Evolutionary conservation across 257 asterid genomes (phyloP).

Genomic region (Leptodermis oblonga): DNA sequence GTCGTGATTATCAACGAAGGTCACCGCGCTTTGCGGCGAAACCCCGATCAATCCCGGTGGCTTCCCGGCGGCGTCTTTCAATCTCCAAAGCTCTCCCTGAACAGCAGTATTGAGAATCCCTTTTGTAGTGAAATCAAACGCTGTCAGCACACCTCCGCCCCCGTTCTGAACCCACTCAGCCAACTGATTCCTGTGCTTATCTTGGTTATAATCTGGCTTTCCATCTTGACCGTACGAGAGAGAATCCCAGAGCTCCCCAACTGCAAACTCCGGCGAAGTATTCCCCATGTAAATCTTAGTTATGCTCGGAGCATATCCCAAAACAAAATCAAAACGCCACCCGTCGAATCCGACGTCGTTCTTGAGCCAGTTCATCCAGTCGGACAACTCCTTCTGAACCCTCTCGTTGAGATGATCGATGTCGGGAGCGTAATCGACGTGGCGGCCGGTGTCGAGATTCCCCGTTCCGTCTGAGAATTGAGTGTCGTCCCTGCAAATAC

Average conservation of each 20-base stretch:
- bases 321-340: slow-evolving; percentile 72
- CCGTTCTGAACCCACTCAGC: slow-evolving; percentile 43
- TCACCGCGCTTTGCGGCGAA: slow-evolving; percentile 59
- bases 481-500: slow-evolving; percentile 57
- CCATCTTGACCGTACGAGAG: slow-evolving; percentile 34
- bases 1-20: slow-evolving; percentile 83
- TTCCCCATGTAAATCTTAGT: slow-evolving; percentile 56
- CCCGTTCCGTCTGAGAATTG: slow-evolving; percentile 65
- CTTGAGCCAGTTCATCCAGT: slow-evolving; percentile 93
- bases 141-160: slow-evolving; percentile 44
- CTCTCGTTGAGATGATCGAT: slow-evolving; percentile 64
- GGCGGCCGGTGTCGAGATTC: slow-evolving; percentile 58
- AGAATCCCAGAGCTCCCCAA: slow-evolving; percentile 61
- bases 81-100: slow-evolving; percentile 63
- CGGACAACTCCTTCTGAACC: slow-evolving; percentile 65
- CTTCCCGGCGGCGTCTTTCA: slow-evolving; percentile 53
- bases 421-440: slow-evolving; percentile 57
- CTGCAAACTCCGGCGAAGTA: slow-evolving; percentile 65
- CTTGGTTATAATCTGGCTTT: slow-evolving; percentile 50
- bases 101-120: slow-evolving; percentile 79
- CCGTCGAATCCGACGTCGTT: slow-evolving; percentile 68
- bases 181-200: slow-evolving; percentile 44
- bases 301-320: slow-evolving; percentile 54
- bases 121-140: slow-evolving; percentile 81
- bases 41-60: slow-evolving; percentile 86